Evolutionary conservation across 345 rosid genomes (phyloP), one percentile per base, ranked within the genome.

Genomic region (Populus deltoides): DNA sequence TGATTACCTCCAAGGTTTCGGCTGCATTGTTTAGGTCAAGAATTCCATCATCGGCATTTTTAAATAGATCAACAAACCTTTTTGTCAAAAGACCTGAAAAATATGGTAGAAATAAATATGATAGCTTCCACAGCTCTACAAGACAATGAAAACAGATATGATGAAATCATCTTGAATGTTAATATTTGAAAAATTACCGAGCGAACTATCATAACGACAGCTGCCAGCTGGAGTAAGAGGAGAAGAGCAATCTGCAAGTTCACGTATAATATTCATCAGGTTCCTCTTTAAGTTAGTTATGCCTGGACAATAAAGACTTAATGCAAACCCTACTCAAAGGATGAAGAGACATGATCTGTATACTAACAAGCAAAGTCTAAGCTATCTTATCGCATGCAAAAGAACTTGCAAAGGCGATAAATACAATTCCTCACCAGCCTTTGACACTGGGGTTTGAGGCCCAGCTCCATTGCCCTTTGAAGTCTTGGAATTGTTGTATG

Each of bases 131-230:
- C 53, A 25, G 63, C 68, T 66, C 9, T 4, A 45, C 6, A 59
- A 43, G 36, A 62, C 24, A 69, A 49, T 27, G 27, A 18, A 33
- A 45, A 65, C 70, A 55, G 73, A 78, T 9, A 45, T 31, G 73
- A 29, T 55, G 22, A 82, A 18, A 20, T 71, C 49, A 43, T 41
- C n/a, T 9, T 13, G 22, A 62, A 53, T 25, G 49, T 20, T 49
- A 73, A 53, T 1, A 75, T 39, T 73, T 78, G 27, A 43, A 63
- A 57, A 45, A 73, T 86, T 89, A 96, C 99, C 93, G 82, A 96
- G 83, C 68, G 99, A 93, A 86, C 94, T 96, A 83, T 96, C 99
- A 82, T 93, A 91, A n/a, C 99, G 98, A 70, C 99, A 92, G 79
- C 86, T 93, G 81, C 98, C 90, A 35, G 90, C 86, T 24, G 98